Evolutionary conservation across 306 rosid species (phyloP), one percentile per base, ranked within the genome.

Genomic region (Bauhinia variegata): DNA sequence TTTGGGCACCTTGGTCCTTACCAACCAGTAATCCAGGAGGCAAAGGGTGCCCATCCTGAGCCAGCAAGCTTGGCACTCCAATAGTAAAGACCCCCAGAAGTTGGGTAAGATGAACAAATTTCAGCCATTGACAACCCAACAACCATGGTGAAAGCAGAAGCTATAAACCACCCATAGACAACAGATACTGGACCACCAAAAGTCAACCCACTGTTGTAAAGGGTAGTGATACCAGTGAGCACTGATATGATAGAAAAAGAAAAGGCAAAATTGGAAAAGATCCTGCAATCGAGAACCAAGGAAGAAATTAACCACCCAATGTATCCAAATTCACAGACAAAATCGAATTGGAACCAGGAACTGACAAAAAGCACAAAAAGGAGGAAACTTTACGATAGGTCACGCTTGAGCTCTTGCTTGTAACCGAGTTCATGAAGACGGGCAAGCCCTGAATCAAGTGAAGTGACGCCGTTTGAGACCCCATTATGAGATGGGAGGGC

Each of bases 11-110:
- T n/a, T n/a, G n/a, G n/a, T n/a, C n/a, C n/a, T 71, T 86, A 89
- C 98, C 98, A 93, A 86, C 98, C 98, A 78, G 98, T 90, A 30
- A 89, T 79, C 98, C 98, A 93, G 30, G 97, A 93, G 32, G 98
- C 97, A 82, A 88, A 86, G 17, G 98, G 97, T 4, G 98, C 96
- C 98, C 98, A 93, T 2, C 28, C 16, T 0, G 97, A 88, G 36
- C 97, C 98, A 62, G 98, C 98, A 82, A 93, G 97, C 75, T 84
- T 93, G 16, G 98, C 98, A 49, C 98, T 90, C 98, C 98, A 93
- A 72, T 88, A 93, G 67, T 93, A 93, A 55, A 93, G 92, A 18
- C 98, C 98, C 41, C 97, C 98, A 54, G 98, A 93, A 60, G 98
- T 93, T 11, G 98, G 99, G 41, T 76, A 93, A 34, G 99, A 82